Conservation (phyloP, 352 stramenopile species). For the Phytophthora rubi region DNA sequence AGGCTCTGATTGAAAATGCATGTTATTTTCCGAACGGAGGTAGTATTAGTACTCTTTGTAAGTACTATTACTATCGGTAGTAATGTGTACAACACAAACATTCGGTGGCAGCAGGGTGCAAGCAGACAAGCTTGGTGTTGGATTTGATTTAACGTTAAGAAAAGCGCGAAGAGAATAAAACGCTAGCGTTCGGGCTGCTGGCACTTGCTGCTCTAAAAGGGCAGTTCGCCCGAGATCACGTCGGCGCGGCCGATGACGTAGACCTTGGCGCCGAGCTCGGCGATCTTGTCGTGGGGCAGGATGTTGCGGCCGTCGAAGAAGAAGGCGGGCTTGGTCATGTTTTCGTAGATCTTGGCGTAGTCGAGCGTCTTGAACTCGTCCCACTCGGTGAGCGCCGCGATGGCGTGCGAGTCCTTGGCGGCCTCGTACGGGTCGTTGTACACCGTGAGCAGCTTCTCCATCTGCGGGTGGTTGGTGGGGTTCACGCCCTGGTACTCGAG, state of each 20-base stretch:
- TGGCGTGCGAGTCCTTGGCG: conserved; percentile 92
- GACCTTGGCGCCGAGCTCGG: conserved; percentile 98
- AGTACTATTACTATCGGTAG: no score
- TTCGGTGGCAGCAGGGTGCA: conserved; percentile 17
- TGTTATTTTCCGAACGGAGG: no score
- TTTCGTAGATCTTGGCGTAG: conserved; percentile 95
- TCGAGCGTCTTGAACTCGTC: conserved; percentile 98
- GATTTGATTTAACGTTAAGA: conserved; percentile 34
- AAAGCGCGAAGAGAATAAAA: conserved; percentile 34
- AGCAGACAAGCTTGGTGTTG: not conserved
- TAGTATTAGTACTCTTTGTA: no score
- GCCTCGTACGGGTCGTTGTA: conserved; percentile 92
- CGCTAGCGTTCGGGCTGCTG: not conserved
- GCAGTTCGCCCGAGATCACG: conserved; percentile 68
- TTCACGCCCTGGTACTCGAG: conserved; percentile 91
- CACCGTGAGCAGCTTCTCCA: conserved; percentile 84
- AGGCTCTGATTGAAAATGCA: no score
- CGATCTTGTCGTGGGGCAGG: conserved; percentile 93
- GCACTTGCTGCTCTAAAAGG: conserved; percentile 50
- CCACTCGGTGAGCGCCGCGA: conserved; percentile 98
- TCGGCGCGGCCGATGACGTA: conserved; percentile 94
- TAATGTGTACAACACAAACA: not conserved
- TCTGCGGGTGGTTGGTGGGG: conserved; percentile 85
- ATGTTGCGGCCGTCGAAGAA: conserved; percentile 99
- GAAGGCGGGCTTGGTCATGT: conserved; percentile 99